Base-by-base conservation (phyloP, 1,284 basidiomycete genomes). In the Mycosarcoma maydis region DNA sequence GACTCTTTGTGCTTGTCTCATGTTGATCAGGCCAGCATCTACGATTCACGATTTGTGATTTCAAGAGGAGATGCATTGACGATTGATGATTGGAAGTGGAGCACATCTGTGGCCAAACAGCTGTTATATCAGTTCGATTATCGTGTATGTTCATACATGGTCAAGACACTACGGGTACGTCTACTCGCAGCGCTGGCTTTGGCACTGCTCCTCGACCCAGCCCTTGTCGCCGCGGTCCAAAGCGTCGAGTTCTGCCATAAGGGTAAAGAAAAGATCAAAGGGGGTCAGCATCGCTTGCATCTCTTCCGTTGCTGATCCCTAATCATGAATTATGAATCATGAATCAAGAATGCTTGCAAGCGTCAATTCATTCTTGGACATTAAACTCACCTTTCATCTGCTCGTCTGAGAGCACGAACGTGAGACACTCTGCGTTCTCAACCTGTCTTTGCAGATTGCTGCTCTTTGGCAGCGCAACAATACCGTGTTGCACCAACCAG, bases 351-450 rank as follows among this genome's bases (percentile, higher is more conserved):
- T 34, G 29, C 29, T 30, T 14, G 29, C 9, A 30, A 8, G 29
- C n/a, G 32, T 14, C 32, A 33, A 34, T 34, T 34, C 32, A 16
- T 29, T 29, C 9, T 33, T 33, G 11, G 32, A 34, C 6, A n/a
- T 11, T 34, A n/a, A n/a, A 58, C 62, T 59, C 16, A 66, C 62
- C 62, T 48, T 66, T 66, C 85, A 92, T 87, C 64, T 92, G 90
- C 34, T 87, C 86, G 7, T 82, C 74, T 45, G 82, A 81, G 13
- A 94, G 84, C 51, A 86, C 85, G 73, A 93, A 93, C 76, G 89
- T 87, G 60, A 87, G 91, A 1, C 92, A 80, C 20, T 88, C 78
- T 0, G 87, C 82, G 67, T 94, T 94, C n/a, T 87, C 83, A 23
- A 85, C 83, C 80, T 94, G 91, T 51, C 92, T 88, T 27, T 85